Conservation (phyloP, 768 basidiomycete species). For the Leucocoprinus birnbaumii region DNA sequence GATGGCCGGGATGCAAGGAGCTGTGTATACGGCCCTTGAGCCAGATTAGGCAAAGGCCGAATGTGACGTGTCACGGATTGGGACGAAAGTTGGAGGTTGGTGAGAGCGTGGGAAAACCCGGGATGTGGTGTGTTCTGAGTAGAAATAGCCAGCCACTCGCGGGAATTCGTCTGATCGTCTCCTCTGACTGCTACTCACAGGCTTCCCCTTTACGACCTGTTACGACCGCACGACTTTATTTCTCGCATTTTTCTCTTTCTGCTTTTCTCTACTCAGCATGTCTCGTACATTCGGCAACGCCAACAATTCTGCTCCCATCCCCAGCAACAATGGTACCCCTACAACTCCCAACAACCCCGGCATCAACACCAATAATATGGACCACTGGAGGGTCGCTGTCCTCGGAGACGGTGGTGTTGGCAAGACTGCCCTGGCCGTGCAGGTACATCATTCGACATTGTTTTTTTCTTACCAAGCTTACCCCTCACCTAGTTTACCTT, state of each 20-base stretch:
- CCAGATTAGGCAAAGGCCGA: constrained; percentile 1
- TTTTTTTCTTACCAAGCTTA: constrained; percentile 12
- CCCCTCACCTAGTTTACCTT: constrained; percentile 72
- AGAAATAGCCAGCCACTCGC: constrained; percentile 13
- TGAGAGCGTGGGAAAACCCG: constrained; percentile 11
- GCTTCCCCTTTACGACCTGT: constrained; percentile 45
- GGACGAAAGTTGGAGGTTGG: constrained; percentile 9
- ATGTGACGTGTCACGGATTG: constrained; percentile 12
- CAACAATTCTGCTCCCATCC: constrained; percentile 10
- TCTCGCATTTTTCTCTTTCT: constrained; percentile 39
- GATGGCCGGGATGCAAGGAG: constrained; percentile 12
- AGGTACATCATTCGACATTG: constrained; percentile 49
- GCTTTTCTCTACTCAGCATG: constrained; percentile 26
- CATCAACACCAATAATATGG: constrained; percentile 45
- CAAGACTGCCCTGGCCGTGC: constrained; percentile 94
- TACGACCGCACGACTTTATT: constrained; percentile 48
- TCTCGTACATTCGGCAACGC: constrained; percentile 22
- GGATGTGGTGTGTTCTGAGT: constrained; percentile 10
- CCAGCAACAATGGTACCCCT: constrained; percentile 7
- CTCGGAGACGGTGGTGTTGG: constrained; percentile 97
- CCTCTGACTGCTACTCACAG: constrained; percentile 12
- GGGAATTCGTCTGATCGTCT: constrained; percentile 17
- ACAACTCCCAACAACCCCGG: constrained; percentile 3
- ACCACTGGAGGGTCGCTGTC: constrained; percentile 94
- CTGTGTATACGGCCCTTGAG: not conserved